phyloP scores from a whole-genome alignment of 2,329 filamentous ascomycete genomes.

The Simplicillium sp. region DNA sequence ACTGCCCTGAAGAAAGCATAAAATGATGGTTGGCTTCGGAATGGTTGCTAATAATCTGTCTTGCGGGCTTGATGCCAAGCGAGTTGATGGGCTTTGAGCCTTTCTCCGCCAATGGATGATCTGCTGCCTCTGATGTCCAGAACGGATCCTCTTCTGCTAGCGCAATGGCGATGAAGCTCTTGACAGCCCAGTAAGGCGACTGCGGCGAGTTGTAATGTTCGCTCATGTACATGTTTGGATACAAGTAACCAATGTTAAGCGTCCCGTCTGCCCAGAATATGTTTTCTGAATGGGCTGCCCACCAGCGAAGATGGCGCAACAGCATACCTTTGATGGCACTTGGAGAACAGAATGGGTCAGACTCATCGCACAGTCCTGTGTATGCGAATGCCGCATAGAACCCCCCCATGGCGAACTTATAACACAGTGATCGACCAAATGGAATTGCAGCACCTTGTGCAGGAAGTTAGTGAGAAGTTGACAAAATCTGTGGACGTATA shows the following conservation, averaged over 20 bases:
- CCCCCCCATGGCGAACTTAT: constrained; percentile 38
- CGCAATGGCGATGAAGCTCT: constrained; percentile 33
- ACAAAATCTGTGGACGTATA: not conserved
- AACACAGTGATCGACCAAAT: constrained; percentile 40
- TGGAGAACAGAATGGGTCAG: constrained; percentile 22
- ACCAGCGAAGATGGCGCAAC: constrained; percentile 40
- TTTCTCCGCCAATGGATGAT: constrained; percentile 11
- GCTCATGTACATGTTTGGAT: constrained; percentile 41
- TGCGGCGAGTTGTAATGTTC: constrained; percentile 50
- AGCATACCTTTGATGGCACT: constrained; percentile 38
- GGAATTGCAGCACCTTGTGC: constrained; percentile 36
- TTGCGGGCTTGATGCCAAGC: constrained; percentile 10
- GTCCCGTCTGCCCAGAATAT: constrained; percentile 40
- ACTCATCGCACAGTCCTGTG: constrained; percentile 26
- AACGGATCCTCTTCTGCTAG: constrained; percentile 28
- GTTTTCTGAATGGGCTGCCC: constrained; percentile 26
- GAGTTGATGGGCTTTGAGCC: not conserved
- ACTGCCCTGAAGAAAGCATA: constrained; percentile 29
- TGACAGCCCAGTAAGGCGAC: constrained; percentile 44
- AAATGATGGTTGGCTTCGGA: constrained; percentile 26
- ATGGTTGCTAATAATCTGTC: constrained; percentile 34
- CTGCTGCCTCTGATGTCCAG: constrained; percentile 30
- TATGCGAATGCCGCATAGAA: constrained; percentile 37
- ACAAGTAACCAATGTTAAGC: constrained; percentile 32
- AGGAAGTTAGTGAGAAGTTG: not conserved